Evolutionary conservation across 352 stramenopile genomes (phyloP).

Genomic region (Globisporangium nagaii): DNA sequence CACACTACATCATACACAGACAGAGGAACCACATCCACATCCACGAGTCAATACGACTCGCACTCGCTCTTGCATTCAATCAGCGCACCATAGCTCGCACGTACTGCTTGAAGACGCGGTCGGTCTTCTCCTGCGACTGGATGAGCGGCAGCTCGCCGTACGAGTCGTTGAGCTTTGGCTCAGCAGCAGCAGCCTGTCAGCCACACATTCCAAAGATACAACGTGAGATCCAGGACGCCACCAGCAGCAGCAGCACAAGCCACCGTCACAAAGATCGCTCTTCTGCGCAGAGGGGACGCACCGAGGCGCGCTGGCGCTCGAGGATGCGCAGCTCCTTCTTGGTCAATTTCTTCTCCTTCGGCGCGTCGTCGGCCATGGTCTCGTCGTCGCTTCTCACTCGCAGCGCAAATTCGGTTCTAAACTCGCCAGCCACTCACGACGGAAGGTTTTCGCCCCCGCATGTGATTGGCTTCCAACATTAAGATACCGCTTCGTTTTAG

Average conservation of each 20-base stretch:
- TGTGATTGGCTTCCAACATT: not conserved
- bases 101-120: constrained; percentile 64
- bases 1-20: constrained; percentile 19
- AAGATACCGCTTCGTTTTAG: not conserved
- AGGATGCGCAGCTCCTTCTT: constrained; percentile 90
- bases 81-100: too few species aligned
- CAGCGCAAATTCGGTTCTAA: constrained; percentile 7
- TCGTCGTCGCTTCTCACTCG: constrained; percentile 2
- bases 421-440: not conserved
- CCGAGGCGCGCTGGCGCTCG: constrained; percentile 77
- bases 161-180: constrained; percentile 72
- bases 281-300: too few species aligned
- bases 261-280: too few species aligned
- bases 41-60: too few species aligned
- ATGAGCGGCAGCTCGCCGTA: constrained; percentile 88
- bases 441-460: not conserved
- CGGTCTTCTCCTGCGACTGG: constrained; percentile 84
- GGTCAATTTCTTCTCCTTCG: constrained; percentile 81
- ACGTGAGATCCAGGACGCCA: constrained; percentile 4
- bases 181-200: constrained; percentile 39
- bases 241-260: constrained; percentile 1
- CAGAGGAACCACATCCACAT: not conserved
- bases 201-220: not conserved
- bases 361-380: constrained; percentile 47
- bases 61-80: too few species aligned